Conservation (phyloP, 257 asterid genomes). For the Ehretia macrophylla region DNA sequence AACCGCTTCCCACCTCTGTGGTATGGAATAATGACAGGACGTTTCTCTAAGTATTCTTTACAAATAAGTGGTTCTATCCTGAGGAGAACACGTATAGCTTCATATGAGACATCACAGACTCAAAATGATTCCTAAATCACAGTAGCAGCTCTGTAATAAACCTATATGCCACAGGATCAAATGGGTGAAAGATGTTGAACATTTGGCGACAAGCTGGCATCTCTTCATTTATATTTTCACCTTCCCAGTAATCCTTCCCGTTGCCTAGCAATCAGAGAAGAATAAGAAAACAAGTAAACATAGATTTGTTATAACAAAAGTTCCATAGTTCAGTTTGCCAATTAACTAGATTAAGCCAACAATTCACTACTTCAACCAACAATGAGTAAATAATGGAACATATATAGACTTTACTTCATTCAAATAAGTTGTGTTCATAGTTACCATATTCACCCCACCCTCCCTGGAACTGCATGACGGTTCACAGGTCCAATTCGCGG, state of each 20-base stretch:
- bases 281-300: conserved; percentile 16
- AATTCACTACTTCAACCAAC: no score
- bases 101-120: conserved; percentile 12
- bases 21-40: conserved; percentile 86
- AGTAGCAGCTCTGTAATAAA: conserved; percentile 10
- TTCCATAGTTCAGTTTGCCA: no score
- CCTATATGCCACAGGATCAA: conserved; percentile 98
- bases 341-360: no score
- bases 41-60: conserved; percentile 61
- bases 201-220: conserved; percentile 90
- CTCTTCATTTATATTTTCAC: conserved; percentile 72
- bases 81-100: conserved; percentile 19
- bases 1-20: conserved; percentile 97
- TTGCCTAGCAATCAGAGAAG: conserved; percentile 49
- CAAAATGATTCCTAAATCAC: background rate
- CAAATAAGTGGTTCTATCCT: conserved; percentile 92
- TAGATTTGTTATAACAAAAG: background rate
- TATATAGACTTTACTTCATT: no score
- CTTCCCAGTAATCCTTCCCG: conserved; percentile 83
- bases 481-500: no score
- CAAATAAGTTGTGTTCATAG: no score
- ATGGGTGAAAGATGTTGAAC: conserved; percentile 96
- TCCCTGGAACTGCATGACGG: no score
- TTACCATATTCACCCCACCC: no score
- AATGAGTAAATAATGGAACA: no score